Evolutionary conservation across 306 rosid species (phyloP), one percentile per base, ranked within the genome.

Genomic region (Dryas alaskensis): DNA sequence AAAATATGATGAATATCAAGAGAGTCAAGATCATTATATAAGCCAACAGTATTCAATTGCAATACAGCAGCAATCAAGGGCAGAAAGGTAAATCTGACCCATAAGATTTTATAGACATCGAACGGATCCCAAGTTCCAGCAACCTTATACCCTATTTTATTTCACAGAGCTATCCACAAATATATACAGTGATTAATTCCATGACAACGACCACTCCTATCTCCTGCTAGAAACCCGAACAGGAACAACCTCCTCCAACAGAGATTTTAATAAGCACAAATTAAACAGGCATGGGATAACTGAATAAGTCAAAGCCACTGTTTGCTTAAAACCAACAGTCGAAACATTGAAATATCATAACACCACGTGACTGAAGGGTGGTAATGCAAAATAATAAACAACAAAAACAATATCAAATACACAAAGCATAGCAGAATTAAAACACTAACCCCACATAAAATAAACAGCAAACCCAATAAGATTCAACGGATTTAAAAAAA

Each of bases 1-100:
- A 31, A 31, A 31, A 31, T 31, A 31, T 31, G 3, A 31, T 22
- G 65, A 49, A 22, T 43, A 14, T 78, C 9, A n/a, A 45, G 72
- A 31, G 37, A 31, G 65, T 67, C 10, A 72, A 65, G 2, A 49
- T 2, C 37, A 31, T 31, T 31, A 1, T 31, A 31, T 31, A 31
- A 31, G 37, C 37, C 37, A 31, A 31, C 60, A 50, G 58, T 45
- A 7, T n/a, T 50, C 42, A 75, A 66, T 39, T 7, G 62, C 80
- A 72, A 68, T 58, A 13, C 54, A 14, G 7, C 54, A 14, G 7
- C 37, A 11, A 57, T 13, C 43, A 77, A 53, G 88, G 90, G 81
- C 79, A 84, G 17, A 82, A 69, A 31, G 31, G 88, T 87, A 73
- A 82, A 65, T 31, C 74, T 27, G 8, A 45, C 37, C 48, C 27